Base-by-base conservation (phyloP, 371 early-diverging fungal species). In the Mucor mucedo region DNA sequence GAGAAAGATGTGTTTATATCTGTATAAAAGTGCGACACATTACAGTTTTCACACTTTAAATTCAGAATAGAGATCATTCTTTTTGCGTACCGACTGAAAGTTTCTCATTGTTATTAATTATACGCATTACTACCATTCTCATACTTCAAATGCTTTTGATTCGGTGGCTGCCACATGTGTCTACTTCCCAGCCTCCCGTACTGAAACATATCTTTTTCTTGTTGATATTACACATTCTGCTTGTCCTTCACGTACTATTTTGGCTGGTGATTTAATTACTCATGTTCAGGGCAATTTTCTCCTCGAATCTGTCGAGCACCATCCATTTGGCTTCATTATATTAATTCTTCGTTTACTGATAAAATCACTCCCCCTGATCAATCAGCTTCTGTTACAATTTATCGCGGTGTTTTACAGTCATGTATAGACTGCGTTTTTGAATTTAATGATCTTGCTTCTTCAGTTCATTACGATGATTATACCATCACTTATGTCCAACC, bases 351-450 rank as follows among this genome's bases (percentile, higher is more conserved):
- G 4, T 55, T 45, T 38, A 5, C 13, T 9, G 45, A 60, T 42
- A 33, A 13, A 13, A 41, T 44, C 32, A 60, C 53, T 4, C 28
- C 42, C n/a, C 52, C 55, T 7, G 45, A 38, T 13, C 35, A 13
- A 33, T 5, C 48, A 5, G 14, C 62, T 49, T 14, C 14, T 9
- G n/a, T 39, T 39, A 63, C 63, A 5, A 55, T 63, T 41, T 40
- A 27, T 2, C 33, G 63, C 7, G 63, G 56, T 3, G 3, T 28
- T 11, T 30, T 56, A 13, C 56, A 35, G 16, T 55, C 56, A 38
- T 49, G 56, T 39, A 63, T 57, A 33, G 58, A 63, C 27, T 63
- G 57, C 38, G 41, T 63, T 5, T 57, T 52, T 10, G 41, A 55
- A 10, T 35, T 48, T 27, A 16, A 16, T 14, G 40, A 47, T 35